Conservation (phyloP, 257 asterid genomes). For the Solanum megistacrolobum region DNA sequence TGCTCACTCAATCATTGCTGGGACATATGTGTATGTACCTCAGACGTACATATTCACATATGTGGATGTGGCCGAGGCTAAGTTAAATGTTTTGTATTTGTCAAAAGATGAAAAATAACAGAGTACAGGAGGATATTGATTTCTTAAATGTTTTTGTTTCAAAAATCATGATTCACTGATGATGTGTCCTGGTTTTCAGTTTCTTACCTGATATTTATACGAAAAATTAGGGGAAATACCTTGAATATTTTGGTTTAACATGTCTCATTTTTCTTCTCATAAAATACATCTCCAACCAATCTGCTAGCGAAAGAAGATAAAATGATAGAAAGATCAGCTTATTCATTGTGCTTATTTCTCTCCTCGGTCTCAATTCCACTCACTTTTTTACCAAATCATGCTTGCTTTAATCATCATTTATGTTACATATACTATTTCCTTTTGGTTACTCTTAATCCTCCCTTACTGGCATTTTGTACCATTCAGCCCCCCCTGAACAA, state of each 20-base stretch:
- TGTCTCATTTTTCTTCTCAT: not conserved
- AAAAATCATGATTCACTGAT: not conserved
- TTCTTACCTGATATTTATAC: not conserved
- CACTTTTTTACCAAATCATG: not conserved
- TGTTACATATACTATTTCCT: not conserved
- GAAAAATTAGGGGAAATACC: not conserved
- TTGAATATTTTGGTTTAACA: not conserved
- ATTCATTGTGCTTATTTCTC: not conserved
- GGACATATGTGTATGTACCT: not conserved
- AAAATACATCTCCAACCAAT: not conserved
- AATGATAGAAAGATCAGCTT: not conserved
- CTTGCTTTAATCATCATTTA: not conserved
- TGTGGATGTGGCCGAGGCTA: not conserved
- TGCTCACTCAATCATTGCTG: not conserved
- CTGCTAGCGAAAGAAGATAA: not conserved
- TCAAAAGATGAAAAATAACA: not conserved
- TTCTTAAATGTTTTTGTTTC: not conserved
- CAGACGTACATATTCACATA: not conserved
- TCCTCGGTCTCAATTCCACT: not conserved
- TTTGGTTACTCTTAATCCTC: not conserved
- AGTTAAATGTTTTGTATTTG: not conserved
- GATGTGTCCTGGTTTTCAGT: not conserved
- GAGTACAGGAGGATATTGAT: not conserved
- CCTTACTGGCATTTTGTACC: not conserved
- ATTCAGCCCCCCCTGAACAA: not conserved